Conservation (phyloP, 148 eudicot genomes). For the Chenopodium quinoa region DNA sequence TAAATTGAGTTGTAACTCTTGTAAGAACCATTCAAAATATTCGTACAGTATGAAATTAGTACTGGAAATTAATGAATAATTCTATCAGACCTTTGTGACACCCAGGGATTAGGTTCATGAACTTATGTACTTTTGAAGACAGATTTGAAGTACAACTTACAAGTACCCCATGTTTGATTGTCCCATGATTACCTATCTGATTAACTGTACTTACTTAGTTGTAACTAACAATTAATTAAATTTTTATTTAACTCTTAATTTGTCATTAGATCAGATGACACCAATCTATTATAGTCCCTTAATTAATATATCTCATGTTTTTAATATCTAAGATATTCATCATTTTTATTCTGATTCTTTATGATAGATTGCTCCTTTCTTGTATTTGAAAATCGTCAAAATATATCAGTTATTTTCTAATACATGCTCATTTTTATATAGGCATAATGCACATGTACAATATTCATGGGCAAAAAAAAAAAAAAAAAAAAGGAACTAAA, state of each 20-base stretch:
- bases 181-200: constrained; percentile 11
- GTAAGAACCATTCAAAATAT: not conserved
- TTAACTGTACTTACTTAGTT: not conserved
- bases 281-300: not conserved
- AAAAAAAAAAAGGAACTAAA: no score
- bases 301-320: not conserved
- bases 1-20: not conserved
- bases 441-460: no score
- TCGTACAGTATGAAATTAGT: not conserved
- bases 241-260: not conserved
- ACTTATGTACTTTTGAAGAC: not conserved
- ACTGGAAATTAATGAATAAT: not conserved
- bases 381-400: not conserved
- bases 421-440: no score
- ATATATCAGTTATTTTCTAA: no score
- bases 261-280: constrained; percentile 3
- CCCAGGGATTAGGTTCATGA: constrained; percentile 23
- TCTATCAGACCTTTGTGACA: constrained; percentile 5
- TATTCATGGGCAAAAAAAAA: no score
- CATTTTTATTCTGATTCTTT: no score
- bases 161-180: constrained; percentile 16
- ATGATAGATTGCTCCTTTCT: not conserved
- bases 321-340: not conserved
- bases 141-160: constrained; percentile 15
- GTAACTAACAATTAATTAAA: not conserved